Evolutionary conservation across 257 asterid species (phyloP).

Genomic region (Coffea eugenioides): DNA sequence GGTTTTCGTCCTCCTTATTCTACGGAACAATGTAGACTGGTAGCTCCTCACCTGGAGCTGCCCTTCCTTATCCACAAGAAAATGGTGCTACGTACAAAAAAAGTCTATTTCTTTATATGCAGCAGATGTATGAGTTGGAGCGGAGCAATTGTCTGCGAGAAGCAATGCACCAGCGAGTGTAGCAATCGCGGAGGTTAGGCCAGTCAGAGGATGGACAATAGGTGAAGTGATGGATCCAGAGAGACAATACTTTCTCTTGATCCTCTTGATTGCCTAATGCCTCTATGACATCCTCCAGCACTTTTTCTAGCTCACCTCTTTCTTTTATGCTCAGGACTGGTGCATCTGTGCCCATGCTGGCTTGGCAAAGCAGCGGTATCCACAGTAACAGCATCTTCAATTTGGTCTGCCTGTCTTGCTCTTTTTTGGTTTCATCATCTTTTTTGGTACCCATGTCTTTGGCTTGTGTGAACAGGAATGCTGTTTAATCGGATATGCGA

Average conservation of each 20-base stretch:
- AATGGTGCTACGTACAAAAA: background rate
- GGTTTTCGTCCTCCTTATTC: background rate
- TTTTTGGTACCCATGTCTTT: slow-evolving; percentile 36
- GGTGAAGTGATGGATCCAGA: slow-evolving; percentile 92
- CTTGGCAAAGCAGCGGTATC: slow-evolving; percentile 84
- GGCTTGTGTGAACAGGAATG: slow-evolving; percentile 73
- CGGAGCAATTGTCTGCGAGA: slow-evolving; percentile 47
- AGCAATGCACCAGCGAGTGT: slow-evolving; percentile 62
- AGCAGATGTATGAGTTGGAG: background rate
- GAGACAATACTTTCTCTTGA: slow-evolving; percentile 78
- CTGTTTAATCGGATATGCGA: slow-evolving; percentile 24
- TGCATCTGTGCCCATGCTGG: slow-evolving; percentile 67
- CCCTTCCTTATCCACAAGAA: background rate
- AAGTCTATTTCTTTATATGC: background rate
- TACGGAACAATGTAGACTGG: background rate
- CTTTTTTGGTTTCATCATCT: slow-evolving; percentile 24
- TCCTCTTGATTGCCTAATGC: slow-evolving; percentile 59
- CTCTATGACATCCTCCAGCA: slow-evolving; percentile 57
- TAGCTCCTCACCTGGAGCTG: background rate
- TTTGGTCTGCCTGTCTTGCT: slow-evolving; percentile 46
- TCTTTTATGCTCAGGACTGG: slow-evolving; percentile 61
- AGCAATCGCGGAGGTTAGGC: slow-evolving; percentile 82
- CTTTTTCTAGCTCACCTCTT: slow-evolving; percentile 66
- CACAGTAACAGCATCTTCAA: slow-evolving; percentile 65
- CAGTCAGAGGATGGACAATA: slow-evolving; percentile 78